Base-by-base conservation (phyloP, 1,139 yeast species). In the Saccharomycopsis hybrid region DNA sequence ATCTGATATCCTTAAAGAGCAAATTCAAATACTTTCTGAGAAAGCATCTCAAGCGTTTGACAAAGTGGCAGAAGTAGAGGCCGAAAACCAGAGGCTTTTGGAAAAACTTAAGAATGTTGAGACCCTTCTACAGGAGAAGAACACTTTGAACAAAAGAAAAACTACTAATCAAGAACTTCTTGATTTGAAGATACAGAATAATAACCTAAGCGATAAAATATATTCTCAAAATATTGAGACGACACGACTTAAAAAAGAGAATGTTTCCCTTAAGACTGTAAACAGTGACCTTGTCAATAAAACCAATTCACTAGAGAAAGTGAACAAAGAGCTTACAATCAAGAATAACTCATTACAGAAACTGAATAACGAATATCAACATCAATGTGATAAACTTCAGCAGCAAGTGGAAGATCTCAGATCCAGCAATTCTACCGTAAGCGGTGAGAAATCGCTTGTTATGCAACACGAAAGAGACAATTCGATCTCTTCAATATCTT, bases 31-130 rank as follows among this genome's bases (percentile, higher is more conserved):
- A 24, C 47, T 53, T 8, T 46, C 53, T 1, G 53, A 51, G 32
- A 53, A 44, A 36, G 53, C 56, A 2, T 52, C 56, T 13, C 49
- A 46, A 18, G 56, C 56, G 8, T 53, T 46, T 31, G 56, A 52
- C 41, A 48, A 53, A 43, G 50, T 53, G 5, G 56, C 49, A n/a
- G 54, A 53, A 24, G 13, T 27, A 4, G 49, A 53, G 40, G 32
- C 44, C 9, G 52, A 51, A 29, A 53, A 53, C 28, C 43, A 46
- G 36, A 29, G 48, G 5, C 45, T 53, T 18, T 28, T 32, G 18
- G 54, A 53, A 30, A 51, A 53, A 33, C 47, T 52, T 13, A 44
- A 43, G 33, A 51, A 44, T 29, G 36, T 52, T 5, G 55, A 52
- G 35, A 32, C 36, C 25, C 35, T 46, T 7, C 37, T 52, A 9